Evolutionary conservation across 345 rosid species (phyloP).

Genomic region (Pugionium cornutum): DNA sequence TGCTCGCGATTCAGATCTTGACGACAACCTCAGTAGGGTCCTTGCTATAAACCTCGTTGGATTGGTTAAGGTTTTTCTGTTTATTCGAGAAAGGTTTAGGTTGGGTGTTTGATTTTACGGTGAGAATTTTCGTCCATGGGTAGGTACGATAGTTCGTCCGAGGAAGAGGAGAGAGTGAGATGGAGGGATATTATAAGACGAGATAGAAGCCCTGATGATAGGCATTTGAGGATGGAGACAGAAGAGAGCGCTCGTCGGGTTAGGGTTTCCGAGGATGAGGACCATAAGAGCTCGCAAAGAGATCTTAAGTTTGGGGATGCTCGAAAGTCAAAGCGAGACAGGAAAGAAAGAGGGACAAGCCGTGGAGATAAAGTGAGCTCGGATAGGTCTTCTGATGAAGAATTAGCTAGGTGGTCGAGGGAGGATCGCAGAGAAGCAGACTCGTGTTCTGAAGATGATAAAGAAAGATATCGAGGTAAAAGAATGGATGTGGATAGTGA

Average conservation of each 20-base stretch:
- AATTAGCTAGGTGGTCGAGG: conserved; percentile 16
- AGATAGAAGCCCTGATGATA: conserved; percentile 33
- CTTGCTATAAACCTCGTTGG: not conserved
- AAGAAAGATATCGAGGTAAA: conserved; percentile 15
- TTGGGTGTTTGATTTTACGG: not conserved
- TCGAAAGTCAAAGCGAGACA: conserved; percentile 1
- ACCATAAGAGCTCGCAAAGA: conserved; percentile 28
- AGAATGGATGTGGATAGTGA: conserved; percentile 6
- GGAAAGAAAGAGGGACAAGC: conserved; percentile 16
- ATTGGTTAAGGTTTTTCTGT: conserved; percentile 8
- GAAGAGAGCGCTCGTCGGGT: conserved; percentile 16
- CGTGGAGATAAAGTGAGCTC: conserved; percentile 22
- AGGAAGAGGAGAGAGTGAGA: conserved; percentile 39
- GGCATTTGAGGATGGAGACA: conserved; percentile 12
- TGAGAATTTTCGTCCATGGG: conserved; percentile 23
- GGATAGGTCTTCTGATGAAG: conserved; percentile 33
- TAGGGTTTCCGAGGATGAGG: conserved; percentile 38
- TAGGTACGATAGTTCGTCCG: conserved; percentile 39
- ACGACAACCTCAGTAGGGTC: conserved; percentile 29
- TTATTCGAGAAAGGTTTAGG: conserved; percentile 2
- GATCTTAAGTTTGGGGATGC: conserved; percentile 15
- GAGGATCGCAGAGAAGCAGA: conserved; percentile 18
- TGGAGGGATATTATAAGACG: conserved; percentile 27
- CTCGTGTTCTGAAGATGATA: conserved; percentile 28
- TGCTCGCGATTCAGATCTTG: conserved; percentile 33